Base-by-base conservation (phyloP, 139 green algal genomes). In the Astrephomene gubernaculifera region DNA sequence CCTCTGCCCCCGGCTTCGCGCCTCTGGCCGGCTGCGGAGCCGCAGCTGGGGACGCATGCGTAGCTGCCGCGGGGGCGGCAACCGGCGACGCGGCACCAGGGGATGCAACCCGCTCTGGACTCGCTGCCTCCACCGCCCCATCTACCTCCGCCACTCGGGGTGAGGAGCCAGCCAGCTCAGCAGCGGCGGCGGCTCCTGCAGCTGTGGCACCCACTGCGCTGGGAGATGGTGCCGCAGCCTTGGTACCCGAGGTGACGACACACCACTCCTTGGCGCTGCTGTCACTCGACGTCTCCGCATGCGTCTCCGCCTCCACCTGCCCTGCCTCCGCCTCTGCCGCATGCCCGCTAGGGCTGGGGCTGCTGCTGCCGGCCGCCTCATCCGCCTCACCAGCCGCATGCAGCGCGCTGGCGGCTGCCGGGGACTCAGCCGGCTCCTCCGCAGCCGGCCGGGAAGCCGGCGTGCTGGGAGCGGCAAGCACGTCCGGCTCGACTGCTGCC, bases 201-300 rank as follows among this genome's bases (percentile, higher is more conserved):
- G 49, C 49, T 25, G 49, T 25, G 17, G 49, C 49, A 12, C 49
- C 49, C n/a, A n/a, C n/a, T n/a, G n/a, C n/a, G n/a, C n/a, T n/a
- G n/a, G n/a, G n/a, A n/a, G n/a, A n/a, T n/a, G n/a, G n/a, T 12
- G 27, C 4, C 44, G n/a, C 3, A 17, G 44, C 2, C 65, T 86
- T 72, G 65, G 44, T 17, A 21, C 76, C 65, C 7, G 65, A 79
- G 14, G 31, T 54, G 7, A 86, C 79, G 14, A 86, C 79, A 45
- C 67, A 78, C 49, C 67, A 86, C 24, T 86, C 79, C 45, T 61
- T 33, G 24, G 57, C 67, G 79, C 79, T 86, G 79, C 79, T 86
- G 67, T 86, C 79, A 49, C 79, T 86, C 25, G 79, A 36, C 12
- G 79, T 86, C 21, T 86, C 79, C 1, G 44, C 65, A 61, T 86